A percentile compares a stretch with the other conserved stretches of the same genome.
These are phyloP conservation scores for Fusarium sp. DNA, from an alignment of 2,329 filamentous ascomycete species.

Conservation along the genomic window DNA sequence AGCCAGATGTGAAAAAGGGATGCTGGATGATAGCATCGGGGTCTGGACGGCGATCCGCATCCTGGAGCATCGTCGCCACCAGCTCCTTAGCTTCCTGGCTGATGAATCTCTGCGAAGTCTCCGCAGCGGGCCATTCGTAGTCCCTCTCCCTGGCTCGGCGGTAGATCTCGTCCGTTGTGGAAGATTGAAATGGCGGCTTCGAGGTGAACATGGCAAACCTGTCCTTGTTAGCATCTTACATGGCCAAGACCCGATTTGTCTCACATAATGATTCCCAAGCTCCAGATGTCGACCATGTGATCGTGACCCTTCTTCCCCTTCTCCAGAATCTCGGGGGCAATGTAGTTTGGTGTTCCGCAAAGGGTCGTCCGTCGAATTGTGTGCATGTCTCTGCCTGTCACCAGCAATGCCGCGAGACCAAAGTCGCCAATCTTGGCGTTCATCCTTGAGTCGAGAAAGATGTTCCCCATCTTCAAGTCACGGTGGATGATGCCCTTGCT, in stretches of 20 bases:
- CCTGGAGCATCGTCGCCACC: slow-evolving; percentile 79
- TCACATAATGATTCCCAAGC: slow-evolving; percentile 94
- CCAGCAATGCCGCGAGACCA: slow-evolving; percentile 88
- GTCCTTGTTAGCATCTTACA: slow-evolving; percentile 20
- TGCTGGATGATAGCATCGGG: slow-evolving; percentile 84
- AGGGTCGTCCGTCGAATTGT: slow-evolving; percentile 88
- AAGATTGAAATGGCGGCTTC: slow-evolving; percentile 95
- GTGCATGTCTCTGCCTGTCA: slow-evolving; percentile 90
- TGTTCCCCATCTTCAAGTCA: slow-evolving; percentile 97
- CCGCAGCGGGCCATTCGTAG: slow-evolving; percentile 80
- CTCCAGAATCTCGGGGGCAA: slow-evolving; percentile 94
- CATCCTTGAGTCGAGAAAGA: slow-evolving; percentile 94
- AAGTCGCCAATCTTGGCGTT: slow-evolving; percentile 99
- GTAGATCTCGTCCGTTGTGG: slow-evolving; percentile 88
- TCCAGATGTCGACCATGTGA: slow-evolving; percentile 99
- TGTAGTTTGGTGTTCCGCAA: slow-evolving; percentile 98
- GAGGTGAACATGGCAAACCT: slow-evolving; percentile 97
- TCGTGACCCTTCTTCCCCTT: slow-evolving; percentile 95
- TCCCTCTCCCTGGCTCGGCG: slow-evolving; percentile 75
- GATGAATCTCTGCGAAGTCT: slow-evolving; percentile 74
- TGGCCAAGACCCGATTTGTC: slow-evolving; percentile 41
- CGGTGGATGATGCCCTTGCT: slow-evolving; percentile 95
- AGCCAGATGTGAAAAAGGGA: slow-evolving; percentile 80
- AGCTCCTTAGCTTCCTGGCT: slow-evolving; percentile 81
- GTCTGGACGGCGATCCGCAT: slow-evolving; percentile 78